Conservation (phyloP, 768 basidiomycete species). For the Xanthoconium stramineum region DNA sequence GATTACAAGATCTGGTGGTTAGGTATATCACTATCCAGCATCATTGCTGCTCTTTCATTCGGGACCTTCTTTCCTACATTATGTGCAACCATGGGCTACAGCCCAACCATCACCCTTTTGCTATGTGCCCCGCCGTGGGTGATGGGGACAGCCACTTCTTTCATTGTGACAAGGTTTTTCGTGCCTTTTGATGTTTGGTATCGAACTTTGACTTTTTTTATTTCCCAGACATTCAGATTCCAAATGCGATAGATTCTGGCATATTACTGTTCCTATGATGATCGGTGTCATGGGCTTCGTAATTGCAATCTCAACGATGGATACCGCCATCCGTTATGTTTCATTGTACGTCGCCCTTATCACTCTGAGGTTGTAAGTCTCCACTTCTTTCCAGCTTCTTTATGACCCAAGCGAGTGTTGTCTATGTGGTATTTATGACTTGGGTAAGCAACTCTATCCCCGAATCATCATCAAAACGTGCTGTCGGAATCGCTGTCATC, state of each 20-base stretch:
- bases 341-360: slow-evolving; percentile 43
- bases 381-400: slow-evolving; percentile 51
- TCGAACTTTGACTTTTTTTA: slow-evolving; percentile 1
- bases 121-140: slow-evolving; percentile 78
- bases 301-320: slow-evolving; percentile 61
- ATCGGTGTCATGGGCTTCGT: slow-evolving; percentile 65
- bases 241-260: slow-evolving; percentile 67
- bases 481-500: slow-evolving; percentile 77
- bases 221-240: slow-evolving; percentile 63
- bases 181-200: not conserved
- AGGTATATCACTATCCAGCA: slow-evolving; percentile 55
- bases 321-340: slow-evolving; percentile 58
- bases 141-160: slow-evolving; percentile 56
- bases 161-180: slow-evolving; percentile 47
- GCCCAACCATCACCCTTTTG: slow-evolving; percentile 57
- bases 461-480: slow-evolving; percentile 71
- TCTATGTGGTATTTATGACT: slow-evolving; percentile 59
- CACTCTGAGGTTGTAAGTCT: not conserved
- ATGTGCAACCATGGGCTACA: slow-evolving; percentile 66
- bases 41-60: slow-evolving; percentile 60
- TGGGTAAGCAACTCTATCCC: slow-evolving; percentile 60
- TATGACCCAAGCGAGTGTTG: slow-evolving; percentile 70
- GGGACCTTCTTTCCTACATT: slow-evolving; percentile 79
- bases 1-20: slow-evolving; percentile 87
- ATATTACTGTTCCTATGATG: slow-evolving; percentile 52